phyloP scores from a whole-genome alignment of 768 basidiomycete species.

The Kwoniella sp. region DNA sequence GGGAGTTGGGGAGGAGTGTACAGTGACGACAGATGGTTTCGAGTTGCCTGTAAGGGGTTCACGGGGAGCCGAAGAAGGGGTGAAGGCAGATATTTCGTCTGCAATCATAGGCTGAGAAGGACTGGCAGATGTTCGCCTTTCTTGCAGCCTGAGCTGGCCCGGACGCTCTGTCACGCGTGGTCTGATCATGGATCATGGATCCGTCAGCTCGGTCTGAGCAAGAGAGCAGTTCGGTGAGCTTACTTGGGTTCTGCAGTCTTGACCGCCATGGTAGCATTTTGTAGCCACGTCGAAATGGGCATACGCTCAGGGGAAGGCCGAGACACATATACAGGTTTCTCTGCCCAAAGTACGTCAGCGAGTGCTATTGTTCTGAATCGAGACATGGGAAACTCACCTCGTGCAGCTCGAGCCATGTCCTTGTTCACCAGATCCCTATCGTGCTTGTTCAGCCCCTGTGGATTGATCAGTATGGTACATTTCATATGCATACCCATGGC shows the following conservation, averaged over 20 bases:
- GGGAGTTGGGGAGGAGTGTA: slow-evolving; percentile 28
- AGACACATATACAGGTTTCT: slow-evolving; percentile 18
- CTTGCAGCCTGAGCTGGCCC: slow-evolving; percentile 2
- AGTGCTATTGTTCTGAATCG: not conserved
- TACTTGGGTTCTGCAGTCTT: slow-evolving; percentile 2
- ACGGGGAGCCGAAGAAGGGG: slow-evolving; percentile 20
- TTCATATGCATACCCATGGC: not conserved
- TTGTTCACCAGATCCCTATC: slow-evolving; percentile 27
- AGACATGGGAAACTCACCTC: slow-evolving; percentile 21
- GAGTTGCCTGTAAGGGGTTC: not conserved
- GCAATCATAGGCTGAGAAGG: slow-evolving; percentile 4
- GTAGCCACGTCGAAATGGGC: slow-evolving; percentile 27
- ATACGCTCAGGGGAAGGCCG: slow-evolving; percentile 21
- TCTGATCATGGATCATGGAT: not conserved
- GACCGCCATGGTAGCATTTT: slow-evolving; percentile 6
- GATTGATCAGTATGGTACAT: not conserved
- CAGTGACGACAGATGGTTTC: not conserved
- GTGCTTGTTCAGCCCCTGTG: slow-evolving; percentile 37
- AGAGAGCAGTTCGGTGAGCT: slow-evolving; percentile 5
- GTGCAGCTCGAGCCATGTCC: slow-evolving; percentile 32
- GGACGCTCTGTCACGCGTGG: not conserved
- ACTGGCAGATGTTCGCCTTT: slow-evolving; percentile 11
- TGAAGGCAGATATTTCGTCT: slow-evolving; percentile 28
- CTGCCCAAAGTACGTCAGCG: no score
- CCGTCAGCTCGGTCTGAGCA: not conserved